Evolutionary conservation across 345 rosid genomes (phyloP).

Genomic region (Hypericum perforatum): DNA sequence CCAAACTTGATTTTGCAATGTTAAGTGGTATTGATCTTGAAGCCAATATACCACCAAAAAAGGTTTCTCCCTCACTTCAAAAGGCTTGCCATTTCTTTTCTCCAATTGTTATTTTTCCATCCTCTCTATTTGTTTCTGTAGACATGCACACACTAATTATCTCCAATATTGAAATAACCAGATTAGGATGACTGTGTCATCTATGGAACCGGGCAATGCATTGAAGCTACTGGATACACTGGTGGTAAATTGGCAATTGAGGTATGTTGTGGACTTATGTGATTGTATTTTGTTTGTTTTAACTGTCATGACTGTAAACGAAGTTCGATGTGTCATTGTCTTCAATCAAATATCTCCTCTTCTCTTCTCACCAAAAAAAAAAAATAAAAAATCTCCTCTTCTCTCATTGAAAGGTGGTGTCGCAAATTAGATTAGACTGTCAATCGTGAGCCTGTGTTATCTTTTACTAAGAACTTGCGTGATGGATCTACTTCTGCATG

Average conservation of each 20-base stretch:
- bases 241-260: constrained; percentile 69
- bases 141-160: background rate
- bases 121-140: background rate
- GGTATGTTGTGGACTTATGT: constrained; percentile 34
- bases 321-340: background rate
- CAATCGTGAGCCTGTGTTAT: no score
- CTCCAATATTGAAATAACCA: constrained; percentile 18
- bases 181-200: constrained; percentile 58
- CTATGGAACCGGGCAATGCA: constrained; percentile 59
- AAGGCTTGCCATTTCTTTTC: constrained; percentile 3
- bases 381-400: background rate
- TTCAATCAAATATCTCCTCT: background rate
- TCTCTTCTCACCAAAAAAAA: no score
- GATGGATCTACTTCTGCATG: no score
- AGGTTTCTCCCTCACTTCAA: constrained; percentile 36
- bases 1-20: constrained; percentile 23
- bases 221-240: constrained; percentile 53
- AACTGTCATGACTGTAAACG: no score
- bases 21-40: constrained; percentile 46
- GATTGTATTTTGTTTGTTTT: constrained; percentile 3
- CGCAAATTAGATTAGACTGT: no score
- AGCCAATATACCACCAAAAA: constrained; percentile 49
- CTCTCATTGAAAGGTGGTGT: no score
- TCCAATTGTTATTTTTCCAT: background rate
- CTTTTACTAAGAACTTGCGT: no score